Conservation (phyloP, 192 early-diverging fungal species). For the Coemansia umbellata region DNA sequence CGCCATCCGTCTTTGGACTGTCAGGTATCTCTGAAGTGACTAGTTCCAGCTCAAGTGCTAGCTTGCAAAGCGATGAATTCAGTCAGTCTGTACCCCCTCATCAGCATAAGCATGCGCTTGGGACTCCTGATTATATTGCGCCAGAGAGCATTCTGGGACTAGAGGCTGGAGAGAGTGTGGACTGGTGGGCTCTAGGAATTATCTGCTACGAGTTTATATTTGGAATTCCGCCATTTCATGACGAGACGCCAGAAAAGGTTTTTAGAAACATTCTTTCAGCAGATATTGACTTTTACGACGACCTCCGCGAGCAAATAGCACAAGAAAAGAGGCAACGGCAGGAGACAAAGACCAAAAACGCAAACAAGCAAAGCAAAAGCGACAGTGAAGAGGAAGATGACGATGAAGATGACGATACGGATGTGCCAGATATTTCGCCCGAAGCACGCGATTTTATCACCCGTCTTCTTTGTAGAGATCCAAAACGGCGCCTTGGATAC, state of each 20-base stretch:
- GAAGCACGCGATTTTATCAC: slow-evolving; percentile 48
- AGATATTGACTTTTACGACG: slow-evolving; percentile 39
- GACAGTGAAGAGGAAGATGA: not conserved
- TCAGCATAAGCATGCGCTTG: slow-evolving; percentile 51
- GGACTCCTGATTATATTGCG: slow-evolving; percentile 92
- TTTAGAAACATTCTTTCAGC: slow-evolving; percentile 41
- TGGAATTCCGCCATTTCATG: slow-evolving; percentile 79
- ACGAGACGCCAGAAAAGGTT: slow-evolving; percentile 41
- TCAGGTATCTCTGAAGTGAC: not conserved
- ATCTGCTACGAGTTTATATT: slow-evolving; percentile 90
- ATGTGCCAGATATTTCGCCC: slow-evolving; percentile 16
- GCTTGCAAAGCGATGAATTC: slow-evolving; percentile 3
- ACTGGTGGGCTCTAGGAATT: slow-evolving; percentile 91
- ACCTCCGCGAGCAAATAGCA: slow-evolving; percentile 5
- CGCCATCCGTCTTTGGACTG: not conserved
- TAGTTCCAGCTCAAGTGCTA: slow-evolving; percentile 15
- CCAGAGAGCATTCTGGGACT: slow-evolving; percentile 90
- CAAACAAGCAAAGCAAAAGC: not conserved
- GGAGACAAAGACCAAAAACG: not conserved
- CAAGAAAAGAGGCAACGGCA: not conserved
- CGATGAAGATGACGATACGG: slow-evolving; percentile 13
- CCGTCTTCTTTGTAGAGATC: slow-evolving; percentile 61
- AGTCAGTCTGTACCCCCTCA: not conserved
- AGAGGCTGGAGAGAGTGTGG: slow-evolving; percentile 72
- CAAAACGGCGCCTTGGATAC: slow-evolving; percentile 54